These are phyloP conservation scores for Umbelopsis sp. DNA, from an alignment of 192 early-diverging fungal species.

Conservation along the genomic window DNA sequence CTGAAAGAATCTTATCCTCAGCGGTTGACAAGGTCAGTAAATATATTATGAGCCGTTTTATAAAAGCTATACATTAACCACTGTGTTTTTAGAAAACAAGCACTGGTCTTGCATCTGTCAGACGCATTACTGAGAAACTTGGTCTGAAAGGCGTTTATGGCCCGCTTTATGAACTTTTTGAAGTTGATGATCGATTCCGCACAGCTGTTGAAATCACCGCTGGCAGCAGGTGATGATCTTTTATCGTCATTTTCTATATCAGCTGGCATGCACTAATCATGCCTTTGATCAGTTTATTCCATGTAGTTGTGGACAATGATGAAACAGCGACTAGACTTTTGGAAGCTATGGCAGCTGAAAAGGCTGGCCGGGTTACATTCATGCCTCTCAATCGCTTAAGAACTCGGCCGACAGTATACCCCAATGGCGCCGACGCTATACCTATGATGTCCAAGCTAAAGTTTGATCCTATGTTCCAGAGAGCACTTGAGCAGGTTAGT, in stretches of 20 bases:
- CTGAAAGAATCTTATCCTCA: constrained; percentile 69
- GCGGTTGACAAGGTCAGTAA: constrained; percentile 74
- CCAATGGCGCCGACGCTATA: constrained; percentile 70
- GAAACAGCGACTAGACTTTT: constrained; percentile 82
- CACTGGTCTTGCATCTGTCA: constrained; percentile 75
- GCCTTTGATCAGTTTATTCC: constrained; percentile 72
- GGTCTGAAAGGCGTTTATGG: constrained; percentile 82
- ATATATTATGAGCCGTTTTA: background rate
- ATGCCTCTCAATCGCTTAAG: constrained; percentile 93
- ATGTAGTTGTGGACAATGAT: constrained; percentile 95
- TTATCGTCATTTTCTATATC: background rate
- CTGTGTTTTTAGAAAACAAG: constrained; percentile 60
- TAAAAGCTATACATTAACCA: background rate
- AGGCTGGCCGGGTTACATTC: constrained; percentile 88
- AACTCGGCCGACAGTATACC: constrained; percentile 59
- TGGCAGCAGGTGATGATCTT: constrained; percentile 59
- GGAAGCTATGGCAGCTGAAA: constrained; percentile 54
- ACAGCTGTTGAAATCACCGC: constrained; percentile 90
- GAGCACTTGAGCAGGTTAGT: constrained; percentile 81
- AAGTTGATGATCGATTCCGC: constrained; percentile 79
- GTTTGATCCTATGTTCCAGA: constrained; percentile 68
- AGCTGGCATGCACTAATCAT: constrained; percentile 1
- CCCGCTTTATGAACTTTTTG: constrained; percentile 89
- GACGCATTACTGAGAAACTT: constrained; percentile 64
- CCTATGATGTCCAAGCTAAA: constrained; percentile 80